Evolutionary conservation across 2,329 filamentous ascomycete species (phyloP).

Genomic region (Colletotrichum sp.): DNA sequence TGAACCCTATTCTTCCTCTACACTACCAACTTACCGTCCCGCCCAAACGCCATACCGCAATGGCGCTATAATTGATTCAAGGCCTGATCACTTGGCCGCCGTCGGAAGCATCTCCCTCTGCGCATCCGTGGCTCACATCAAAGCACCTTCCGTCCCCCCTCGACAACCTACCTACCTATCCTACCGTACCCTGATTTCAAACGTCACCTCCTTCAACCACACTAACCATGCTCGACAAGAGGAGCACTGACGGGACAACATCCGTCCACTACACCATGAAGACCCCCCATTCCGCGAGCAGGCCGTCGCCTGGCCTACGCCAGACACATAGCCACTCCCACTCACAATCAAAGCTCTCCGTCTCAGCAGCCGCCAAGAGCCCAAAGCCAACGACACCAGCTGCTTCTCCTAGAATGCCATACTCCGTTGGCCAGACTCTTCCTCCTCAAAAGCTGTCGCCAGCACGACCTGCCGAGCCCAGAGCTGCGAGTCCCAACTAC

Average conservation of each 20-base stretch:
- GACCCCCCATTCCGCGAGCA: constrained; percentile 36
- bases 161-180: not conserved
- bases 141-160: not conserved
- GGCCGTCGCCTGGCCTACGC: constrained; percentile 37
- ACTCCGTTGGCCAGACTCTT: constrained; percentile 60
- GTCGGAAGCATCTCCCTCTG: constrained; percentile 13
- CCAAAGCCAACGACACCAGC: constrained; percentile 55
- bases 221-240: constrained; percentile 36
- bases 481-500: constrained; percentile 79
- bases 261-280: constrained; percentile 52
- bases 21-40: not conserved
- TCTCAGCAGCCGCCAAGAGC: constrained; percentile 25
- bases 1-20: constrained; percentile 12
- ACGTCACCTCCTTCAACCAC: not conserved
- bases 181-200: not conserved
- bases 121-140: not conserved
- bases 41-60: not conserved
- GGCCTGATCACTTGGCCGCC: constrained; percentile 20
- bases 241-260: constrained; percentile 35
- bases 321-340: constrained; percentile 39
- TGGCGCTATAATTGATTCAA: constrained; percentile 15
- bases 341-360: constrained; percentile 46
- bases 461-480: constrained; percentile 37
- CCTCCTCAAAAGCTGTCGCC: constrained; percentile 56
- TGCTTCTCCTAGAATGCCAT: constrained; percentile 55